Percentiles rank a stretch among this genome's conserved stretches.
Evolutionary conservation across 345 rosid species (phyloP).

Genomic region (Populus davidiana): DNA sequence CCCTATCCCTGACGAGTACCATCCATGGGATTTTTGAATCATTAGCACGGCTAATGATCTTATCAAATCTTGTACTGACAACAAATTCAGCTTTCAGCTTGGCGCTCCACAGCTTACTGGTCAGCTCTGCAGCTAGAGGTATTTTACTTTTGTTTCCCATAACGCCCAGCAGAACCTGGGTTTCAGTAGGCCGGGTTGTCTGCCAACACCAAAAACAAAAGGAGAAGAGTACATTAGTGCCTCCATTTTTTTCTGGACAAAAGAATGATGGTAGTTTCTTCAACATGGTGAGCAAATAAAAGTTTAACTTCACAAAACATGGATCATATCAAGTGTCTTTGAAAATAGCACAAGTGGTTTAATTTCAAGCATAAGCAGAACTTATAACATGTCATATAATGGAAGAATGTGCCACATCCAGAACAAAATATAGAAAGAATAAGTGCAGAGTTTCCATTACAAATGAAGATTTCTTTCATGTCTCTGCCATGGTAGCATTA

Average conservation of each 20-base stretch:
- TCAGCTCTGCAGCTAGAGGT: conserved; percentile 58
- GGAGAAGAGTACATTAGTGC: neutral
- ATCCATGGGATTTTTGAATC: conserved; percentile 56
- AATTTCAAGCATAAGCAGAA: too few species aligned
- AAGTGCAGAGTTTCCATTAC: neutral
- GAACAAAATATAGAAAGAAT: neutral
- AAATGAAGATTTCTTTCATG: too few species aligned
- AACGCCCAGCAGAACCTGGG: conserved; percentile 65
- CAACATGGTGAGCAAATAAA: neutral
- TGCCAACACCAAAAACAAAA: conserved; percentile 24
- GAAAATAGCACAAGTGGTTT: neutral
- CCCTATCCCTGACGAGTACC: conserved; percentile 65
- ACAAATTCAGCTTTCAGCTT: conserved; percentile 62
- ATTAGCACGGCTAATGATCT: conserved; percentile 54
- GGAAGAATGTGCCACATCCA: neutral
- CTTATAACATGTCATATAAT: neutral
- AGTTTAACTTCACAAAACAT: neutral
- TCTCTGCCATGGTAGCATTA: neutral
- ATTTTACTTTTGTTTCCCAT: conserved; percentile 48
- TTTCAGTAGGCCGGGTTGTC: conserved; percentile 67
- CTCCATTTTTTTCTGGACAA: neutral
- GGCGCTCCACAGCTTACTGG: conserved; percentile 58
- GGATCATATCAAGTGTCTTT: neutral
- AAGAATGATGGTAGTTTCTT: neutral
- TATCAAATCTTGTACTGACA: conserved; percentile 53